These are phyloP conservation scores for Uronychia binucleata DNA, from an alignment of 73 alveolate species.

Conservation along the genomic window DNA sequence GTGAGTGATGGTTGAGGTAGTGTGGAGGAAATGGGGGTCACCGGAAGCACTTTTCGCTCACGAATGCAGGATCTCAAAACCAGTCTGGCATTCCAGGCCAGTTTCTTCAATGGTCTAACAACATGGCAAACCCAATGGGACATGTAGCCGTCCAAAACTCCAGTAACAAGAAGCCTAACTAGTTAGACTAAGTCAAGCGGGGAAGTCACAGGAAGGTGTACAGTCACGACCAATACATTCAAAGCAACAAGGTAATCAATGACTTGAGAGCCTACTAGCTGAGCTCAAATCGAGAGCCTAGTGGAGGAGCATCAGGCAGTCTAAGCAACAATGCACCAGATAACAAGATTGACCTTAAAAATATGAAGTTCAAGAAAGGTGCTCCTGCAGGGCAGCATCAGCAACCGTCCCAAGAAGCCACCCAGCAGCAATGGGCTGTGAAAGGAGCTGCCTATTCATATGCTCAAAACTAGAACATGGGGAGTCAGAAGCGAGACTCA, in stretches of 20 bases:
- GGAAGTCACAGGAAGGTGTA: neutral
- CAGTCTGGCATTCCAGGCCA: neutral
- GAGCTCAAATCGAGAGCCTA: neutral
- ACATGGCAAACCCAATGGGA: neutral
- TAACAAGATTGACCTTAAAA: neutral
- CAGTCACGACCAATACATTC: neutral
- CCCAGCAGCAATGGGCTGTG: neutral
- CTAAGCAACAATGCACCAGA: neutral
- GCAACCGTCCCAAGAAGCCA: neutral
- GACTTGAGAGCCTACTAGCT: too few species aligned
- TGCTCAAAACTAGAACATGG: neutral
- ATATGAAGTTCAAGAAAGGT: neutral
- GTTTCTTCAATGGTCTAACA: neutral
- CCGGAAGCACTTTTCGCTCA: neutral
- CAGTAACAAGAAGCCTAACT: neutral
- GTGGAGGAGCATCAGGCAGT: neutral
- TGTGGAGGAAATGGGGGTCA: too few species aligned
- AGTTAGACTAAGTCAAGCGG: neutral
- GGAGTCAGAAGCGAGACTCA: neutral
- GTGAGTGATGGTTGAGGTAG: constrained; percentile 3
- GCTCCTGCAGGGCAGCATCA: neutral
- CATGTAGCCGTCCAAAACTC: neutral
- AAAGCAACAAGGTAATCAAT: neutral
- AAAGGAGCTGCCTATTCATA: neutral
- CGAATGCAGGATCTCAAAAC: neutral